Evolutionary conservation across 2,329 filamentous ascomycete species (phyloP), one percentile per base, ranked within the genome.

Genomic region (Diaporthe sp.): DNA sequence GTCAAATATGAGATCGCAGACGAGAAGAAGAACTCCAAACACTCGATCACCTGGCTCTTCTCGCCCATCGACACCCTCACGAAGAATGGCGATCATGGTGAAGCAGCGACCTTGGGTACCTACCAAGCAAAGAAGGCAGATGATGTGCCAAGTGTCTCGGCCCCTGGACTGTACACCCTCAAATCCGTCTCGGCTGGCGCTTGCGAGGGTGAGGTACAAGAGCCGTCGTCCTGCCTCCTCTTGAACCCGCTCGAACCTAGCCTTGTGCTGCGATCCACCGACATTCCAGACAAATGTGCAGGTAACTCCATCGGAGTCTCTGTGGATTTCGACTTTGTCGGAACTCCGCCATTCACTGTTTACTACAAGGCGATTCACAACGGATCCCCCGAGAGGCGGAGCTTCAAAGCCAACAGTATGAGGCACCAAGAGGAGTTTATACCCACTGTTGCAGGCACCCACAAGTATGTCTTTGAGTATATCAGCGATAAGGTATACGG

Each of bases 221-320:
- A 99, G 82, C 97, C 97, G 37, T 94, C 96, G 3, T 97, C 96
- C n/a, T 98, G 96, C 82, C 88, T 98, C 74, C 86, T 99, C 71
- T 88, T 97, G 77, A 99, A 98, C 77, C 97, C 97, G 7, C 92
- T 97, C 0, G 93, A 98, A 83, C 97, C 97, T 13, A 91, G 93
- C 72, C 83, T 99, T 73, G 87, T 90, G 6, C 86, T 99, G 66
- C 89, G 89, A 42, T 88, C 92, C 9, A 94, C 97, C 78, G 93
- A 95, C 76, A 95, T 99, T 56, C 94, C 94, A 70, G 97, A 99
- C 83, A 97, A 97, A 81, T 99, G 97, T 82, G 96, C 96, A 47
- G 95, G 96, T 63, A 98, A 95, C 80, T 95, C 97, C 0, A 94
- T 99, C 76, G 97, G 97, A 53, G 89, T 99, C 71, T 91, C 93